Base-by-base conservation (phyloP, 352 stramenopile species). In the Phytophthora colocasiae region DNA sequence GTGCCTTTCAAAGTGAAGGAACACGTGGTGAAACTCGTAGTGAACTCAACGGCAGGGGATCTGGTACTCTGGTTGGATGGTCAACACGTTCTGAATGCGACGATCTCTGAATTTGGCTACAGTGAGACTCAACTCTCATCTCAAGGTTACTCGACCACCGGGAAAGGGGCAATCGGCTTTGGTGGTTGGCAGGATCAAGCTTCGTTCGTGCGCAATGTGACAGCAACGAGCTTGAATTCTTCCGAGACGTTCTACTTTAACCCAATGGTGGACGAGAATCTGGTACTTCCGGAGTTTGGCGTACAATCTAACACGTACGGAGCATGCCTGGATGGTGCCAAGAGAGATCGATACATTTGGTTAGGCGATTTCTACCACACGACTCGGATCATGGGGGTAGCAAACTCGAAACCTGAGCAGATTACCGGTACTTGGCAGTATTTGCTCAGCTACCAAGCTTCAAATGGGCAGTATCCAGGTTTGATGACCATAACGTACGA, bases 1-100 rank as follows among this genome's bases (percentile, higher is more conserved):
- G 69, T 89, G 64, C 85, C 82, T 27, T 83, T 91, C 50, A 82
- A 67, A 17, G 90, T 93, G 50, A 91, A 91, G 78, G 89, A 93
- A 50, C 72, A 75, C 39, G 86, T 73, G 19, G 71, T 91, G 44
- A 86, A 92, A 72, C 77, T 94, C 49, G 78, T 66, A 0, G 85
- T 92, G 1, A 80, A 92, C 63, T 72, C 81, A 1, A 59, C 63
- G 1, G 75, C 87, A 17, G 78, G 58, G 17, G 73, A 73, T 58
- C 70, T 71, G 11, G 46, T 63, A 11, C 66, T 73, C 47, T 73
- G 49, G 2, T 7, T 43, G 5, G 36, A 77, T 38, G 49, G 24
- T 6, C 48, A 59, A 46, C 58, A 74, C 47, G 59, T 77, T 10
- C 67, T 77, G 44, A 51, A 73, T 50, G 61, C 68, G 7, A 58